Conservation (phyloP, 352 stramenopile genomes). For the Thraustochytrium striatum region DNA sequence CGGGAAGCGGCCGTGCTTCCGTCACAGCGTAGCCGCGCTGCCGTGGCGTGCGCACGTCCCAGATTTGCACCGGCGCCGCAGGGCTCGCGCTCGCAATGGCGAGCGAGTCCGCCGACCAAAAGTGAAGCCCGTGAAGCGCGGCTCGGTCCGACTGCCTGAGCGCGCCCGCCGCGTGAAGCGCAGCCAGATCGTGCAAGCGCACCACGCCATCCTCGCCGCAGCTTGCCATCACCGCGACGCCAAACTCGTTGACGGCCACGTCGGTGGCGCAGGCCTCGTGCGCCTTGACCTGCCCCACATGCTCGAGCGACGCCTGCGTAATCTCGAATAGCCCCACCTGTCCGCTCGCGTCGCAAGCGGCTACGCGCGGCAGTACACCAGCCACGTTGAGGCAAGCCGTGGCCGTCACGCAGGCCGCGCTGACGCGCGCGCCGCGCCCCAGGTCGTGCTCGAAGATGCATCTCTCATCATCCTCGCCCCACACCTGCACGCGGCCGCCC, state of each 20-base stretch:
- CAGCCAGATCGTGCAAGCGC: background rate
- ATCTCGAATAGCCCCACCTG: background rate
- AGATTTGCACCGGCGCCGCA: background rate
- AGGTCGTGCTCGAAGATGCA: background rate
- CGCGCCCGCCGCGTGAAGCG: background rate
- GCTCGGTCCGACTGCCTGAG: background rate
- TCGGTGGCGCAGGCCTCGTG: slow-evolving; percentile 11
- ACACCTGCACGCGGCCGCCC: slow-evolving; percentile 12
- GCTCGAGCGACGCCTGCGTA: background rate
- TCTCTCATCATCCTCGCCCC: slow-evolving; percentile 1
- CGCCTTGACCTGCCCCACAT: background rate
- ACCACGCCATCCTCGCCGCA: background rate
- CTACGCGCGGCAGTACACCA: background rate
- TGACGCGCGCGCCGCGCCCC: background rate
- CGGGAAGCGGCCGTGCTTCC: background rate
- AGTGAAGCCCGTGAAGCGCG: background rate
- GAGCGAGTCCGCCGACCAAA: slow-evolving; percentile 1
- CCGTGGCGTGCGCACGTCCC: background rate
- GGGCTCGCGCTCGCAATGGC: background rate
- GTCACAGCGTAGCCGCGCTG: background rate
- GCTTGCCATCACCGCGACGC: background rate
- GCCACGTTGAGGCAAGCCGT: background rate
- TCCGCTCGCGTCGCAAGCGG: background rate
- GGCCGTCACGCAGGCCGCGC: background rate
- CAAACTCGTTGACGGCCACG: background rate